phyloP scores from a whole-genome alignment of 2,329 filamentous ascomycete species.

The Monilinia laxa region DNA sequence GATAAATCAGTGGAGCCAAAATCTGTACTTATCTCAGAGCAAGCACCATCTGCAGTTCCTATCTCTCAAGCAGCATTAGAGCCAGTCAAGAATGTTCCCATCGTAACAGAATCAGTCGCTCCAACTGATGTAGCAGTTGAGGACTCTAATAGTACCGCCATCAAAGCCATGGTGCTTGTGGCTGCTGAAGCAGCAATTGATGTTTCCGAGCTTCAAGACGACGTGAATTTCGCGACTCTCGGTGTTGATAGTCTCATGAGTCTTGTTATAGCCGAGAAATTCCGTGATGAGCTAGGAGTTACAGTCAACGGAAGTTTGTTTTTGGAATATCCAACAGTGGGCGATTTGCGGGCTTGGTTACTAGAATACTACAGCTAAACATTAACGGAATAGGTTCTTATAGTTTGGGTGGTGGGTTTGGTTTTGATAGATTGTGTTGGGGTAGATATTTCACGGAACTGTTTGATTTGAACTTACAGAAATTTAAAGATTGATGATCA shows the following conservation, averaged over 20 bases:
- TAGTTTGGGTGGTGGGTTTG: background rate
- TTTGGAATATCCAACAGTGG: conserved; percentile 10
- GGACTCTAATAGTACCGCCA: background rate
- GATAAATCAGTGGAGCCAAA: too few relatives aligned
- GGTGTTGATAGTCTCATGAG: background rate
- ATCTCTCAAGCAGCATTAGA: background rate
- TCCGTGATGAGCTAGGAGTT: background rate
- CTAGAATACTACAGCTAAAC: conserved; percentile 3
- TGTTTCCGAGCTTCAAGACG: background rate
- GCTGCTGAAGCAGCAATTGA: conserved; percentile 7
- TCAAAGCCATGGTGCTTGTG: background rate
- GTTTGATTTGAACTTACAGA: too few relatives aligned
- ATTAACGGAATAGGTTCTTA: background rate
- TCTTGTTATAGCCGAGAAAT: background rate
- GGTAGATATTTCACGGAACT: too few relatives aligned
- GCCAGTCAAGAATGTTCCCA: background rate
- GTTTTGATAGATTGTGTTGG: too few relatives aligned
- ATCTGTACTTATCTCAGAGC: too few relatives aligned
- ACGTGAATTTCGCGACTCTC: background rate
- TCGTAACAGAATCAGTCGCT: background rate
- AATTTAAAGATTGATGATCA: too few relatives aligned
- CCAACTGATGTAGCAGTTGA: background rate
- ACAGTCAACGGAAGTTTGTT: conserved; percentile 5
- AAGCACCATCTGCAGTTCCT: too few relatives aligned
- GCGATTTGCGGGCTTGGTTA: background rate